Conservation (phyloP, 2,329 filamentous ascomycete species). For the Ophiostoma novo-ulmi region DNA sequence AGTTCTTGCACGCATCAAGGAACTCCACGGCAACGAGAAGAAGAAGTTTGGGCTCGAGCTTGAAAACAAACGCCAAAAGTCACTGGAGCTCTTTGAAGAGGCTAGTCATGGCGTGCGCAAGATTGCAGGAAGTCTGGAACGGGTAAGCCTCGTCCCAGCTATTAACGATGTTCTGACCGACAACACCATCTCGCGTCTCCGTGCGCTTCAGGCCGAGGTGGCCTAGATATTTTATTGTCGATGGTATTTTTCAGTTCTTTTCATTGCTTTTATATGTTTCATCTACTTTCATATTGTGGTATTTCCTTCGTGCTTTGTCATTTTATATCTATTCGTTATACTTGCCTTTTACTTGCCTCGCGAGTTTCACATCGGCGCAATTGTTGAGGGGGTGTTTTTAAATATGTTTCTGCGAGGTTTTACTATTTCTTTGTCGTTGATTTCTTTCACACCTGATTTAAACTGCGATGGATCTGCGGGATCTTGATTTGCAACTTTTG, state of each 20-base stretch:
- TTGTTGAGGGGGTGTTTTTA: too few species aligned
- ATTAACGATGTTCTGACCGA: conserved; percentile 20
- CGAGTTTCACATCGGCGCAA: not conserved
- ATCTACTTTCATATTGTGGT: not conserved
- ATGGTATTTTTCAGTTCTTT: not conserved
- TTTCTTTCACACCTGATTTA: not conserved
- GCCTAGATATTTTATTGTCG: not conserved
- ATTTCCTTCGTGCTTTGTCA: not conserved
- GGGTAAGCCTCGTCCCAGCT: conserved; percentile 15
- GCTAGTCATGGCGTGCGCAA: conserved; percentile 10
- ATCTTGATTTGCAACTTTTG: not conserved
- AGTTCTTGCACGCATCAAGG: conserved; percentile 17
- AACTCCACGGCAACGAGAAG: conserved; percentile 20
- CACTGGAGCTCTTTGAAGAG: conserved; percentile 1
- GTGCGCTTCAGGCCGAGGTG: conserved; percentile 15
- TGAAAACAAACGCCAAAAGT: conserved; percentile 12
- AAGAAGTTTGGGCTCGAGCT: not conserved
- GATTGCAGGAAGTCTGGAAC: conserved; percentile 15
- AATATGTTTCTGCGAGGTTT: too few species aligned
- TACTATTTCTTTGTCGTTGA: too few species aligned
- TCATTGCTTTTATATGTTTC: not conserved
- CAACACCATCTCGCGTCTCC: conserved; percentile 14
- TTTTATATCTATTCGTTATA: not conserved
- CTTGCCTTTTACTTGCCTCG: not conserved
- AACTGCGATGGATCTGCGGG: not conserved